Base-by-base conservation (phyloP, 345 rosid species). In the Arabis hirsuta region DNA sequence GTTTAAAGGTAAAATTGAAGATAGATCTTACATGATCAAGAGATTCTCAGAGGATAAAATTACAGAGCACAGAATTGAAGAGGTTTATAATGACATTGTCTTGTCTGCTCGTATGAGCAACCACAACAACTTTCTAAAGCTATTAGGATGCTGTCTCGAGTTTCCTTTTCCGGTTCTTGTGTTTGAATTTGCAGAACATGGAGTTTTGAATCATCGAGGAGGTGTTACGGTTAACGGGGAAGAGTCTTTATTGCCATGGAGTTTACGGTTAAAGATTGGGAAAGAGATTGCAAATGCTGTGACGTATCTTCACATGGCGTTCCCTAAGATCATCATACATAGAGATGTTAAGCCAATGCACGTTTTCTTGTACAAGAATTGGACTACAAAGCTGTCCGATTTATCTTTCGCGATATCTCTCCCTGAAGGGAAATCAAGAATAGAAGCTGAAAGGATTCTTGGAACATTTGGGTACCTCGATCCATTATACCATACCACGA, bases 81-180 rank as follows among this genome's bases (percentile, higher is more conserved):
- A 47, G 27, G 67, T 60, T 16, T 71, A 59, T n/a, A 71, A 59
- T 4, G 67, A 58, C 38, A 58, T 69, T 1, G 73, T 68, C 24
- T 45, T 68, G 64, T 68, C 55, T 31, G 45, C 63, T 55, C 29
- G 73, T 46, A 47, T 69, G 47, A 57, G 65, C 6, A 57, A 58
- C 6, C 73, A 69, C 26, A 48, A 2, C 58, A 70, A 70, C 27
- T 70, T 59, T 50, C 59, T 70, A 1, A 59, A 59, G 48, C 42
- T 59, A 3, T 2, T 70, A 11, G 74, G 74, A 48, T 70, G 41
- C 11, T 70, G 74, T 70, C 58, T 70, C 12, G 58, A 58, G 58
- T 70, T 69, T 6, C 65, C 56, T 69, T 69, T 46, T 34, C 73
- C 73, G 4, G 73, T 69, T 46, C 56, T 69, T 1, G 38, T 55